Evolutionary conservation across 2,329 filamentous ascomycete species (phyloP), one percentile per base, ranked within the genome.

Genomic region (Cephalotrichum gorgonifer): DNA sequence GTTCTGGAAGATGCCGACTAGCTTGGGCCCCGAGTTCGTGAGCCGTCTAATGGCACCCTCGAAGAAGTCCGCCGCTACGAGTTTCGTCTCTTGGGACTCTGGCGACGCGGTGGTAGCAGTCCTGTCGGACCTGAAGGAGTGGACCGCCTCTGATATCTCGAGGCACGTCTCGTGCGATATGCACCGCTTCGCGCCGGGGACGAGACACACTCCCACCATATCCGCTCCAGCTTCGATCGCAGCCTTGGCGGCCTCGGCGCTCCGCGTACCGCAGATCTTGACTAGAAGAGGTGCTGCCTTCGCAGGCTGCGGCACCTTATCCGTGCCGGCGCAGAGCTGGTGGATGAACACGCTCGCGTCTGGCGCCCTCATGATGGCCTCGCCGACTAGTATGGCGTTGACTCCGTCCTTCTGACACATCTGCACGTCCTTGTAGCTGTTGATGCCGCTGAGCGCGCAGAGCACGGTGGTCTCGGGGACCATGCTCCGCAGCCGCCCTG

Each of bases 251-350:
- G 84, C 88, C 60, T 94, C 88, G 9, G 83, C 75, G 51, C 81
- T 88, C 51, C 91, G 79, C 8, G 90, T 97, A 6, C 93, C 93
- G 63, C 93, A 98, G 23, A 98, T 95, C 70, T 98, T 98, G 55
- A 96, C 89, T 27, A 93, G 73, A 1, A 88, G 72, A 20, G 73
- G 64, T 15, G 68, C 65, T 26, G 65, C 54, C 25, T 56, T 60
- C n/a, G 60, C 58, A 27, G 60, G 62, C 47, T 60, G 71, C 47
- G 55, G 58, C 17, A 60, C 55, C 6, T 64, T 57, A 5, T 69
- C 61, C 14, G 62, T 62, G 46, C 79, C 75, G 35, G 87, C 83
- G 56, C 95, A 86, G 23, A 98, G 79, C 58, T 90, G 78, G 30
- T 79, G 76, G 60, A 97, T 94, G 68, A 98, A 98, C 22, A 75